Conservation (phyloP, 805 yeast species). For the Saccharomycopsis amapae region DNA sequence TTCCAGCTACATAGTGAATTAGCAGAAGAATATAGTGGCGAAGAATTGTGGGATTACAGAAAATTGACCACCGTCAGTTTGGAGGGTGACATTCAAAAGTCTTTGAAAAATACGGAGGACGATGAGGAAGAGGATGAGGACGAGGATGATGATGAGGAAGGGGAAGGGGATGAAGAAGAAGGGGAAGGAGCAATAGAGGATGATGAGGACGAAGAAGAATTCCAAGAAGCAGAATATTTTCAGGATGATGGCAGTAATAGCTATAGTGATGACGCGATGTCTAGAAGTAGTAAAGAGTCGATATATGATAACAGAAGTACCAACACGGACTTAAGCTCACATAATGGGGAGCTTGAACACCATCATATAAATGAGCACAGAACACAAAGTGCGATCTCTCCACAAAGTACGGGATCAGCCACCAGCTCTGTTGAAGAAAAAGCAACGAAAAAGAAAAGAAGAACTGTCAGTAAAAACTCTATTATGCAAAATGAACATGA, state of each 20-base stretch:
- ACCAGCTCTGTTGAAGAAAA: slow-evolving; percentile 1
- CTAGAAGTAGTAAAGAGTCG: slow-evolving; percentile 12
- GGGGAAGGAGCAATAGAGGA: slow-evolving; percentile 1
- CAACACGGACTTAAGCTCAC: slow-evolving; percentile 18
- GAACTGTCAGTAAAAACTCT: slow-evolving; percentile 33
- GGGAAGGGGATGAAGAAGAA: slow-evolving; percentile 19
- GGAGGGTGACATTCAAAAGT: slow-evolving; percentile 64
- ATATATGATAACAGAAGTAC: slow-evolving; percentile 5
- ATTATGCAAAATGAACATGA: slow-evolving; percentile 23
- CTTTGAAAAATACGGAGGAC: slow-evolving; percentile 19
- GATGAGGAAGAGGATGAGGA: slow-evolving; percentile 14
- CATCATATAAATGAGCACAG: too few species aligned
- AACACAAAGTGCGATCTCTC: slow-evolving; percentile 22
- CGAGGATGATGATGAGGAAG: slow-evolving; percentile 10
- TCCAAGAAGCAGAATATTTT: neutral
- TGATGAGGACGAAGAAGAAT: slow-evolving; percentile 1
- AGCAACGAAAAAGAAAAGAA: slow-evolving; percentile 28
- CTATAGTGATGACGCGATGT: neutral
- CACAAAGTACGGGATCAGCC: neutral
- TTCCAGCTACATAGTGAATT: slow-evolving; percentile 81
- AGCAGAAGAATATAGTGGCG: slow-evolving; percentile 76
- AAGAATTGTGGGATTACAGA: slow-evolving; percentile 86
- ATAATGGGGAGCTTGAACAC: slow-evolving; percentile 22
- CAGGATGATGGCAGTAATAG: slow-evolving; percentile 3
- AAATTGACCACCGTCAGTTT: slow-evolving; percentile 77